These are phyloP conservation scores for Capsicum rhomboideum DNA, from an alignment of 257 asterid species.

Conservation along the genomic window DNA sequence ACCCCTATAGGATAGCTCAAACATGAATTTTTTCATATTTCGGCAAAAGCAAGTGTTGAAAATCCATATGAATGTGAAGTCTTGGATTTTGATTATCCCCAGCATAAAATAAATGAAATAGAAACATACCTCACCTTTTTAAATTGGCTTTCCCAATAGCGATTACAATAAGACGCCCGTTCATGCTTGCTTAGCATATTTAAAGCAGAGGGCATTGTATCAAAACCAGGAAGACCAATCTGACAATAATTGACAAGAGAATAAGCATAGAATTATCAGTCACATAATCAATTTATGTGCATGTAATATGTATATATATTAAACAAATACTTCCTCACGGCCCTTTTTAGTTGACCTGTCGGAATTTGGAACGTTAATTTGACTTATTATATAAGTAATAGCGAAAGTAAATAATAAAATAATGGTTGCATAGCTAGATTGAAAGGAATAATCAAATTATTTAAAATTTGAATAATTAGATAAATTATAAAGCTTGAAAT, in stretches of 20 bases:
- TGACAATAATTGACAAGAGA: conserved; percentile 29
- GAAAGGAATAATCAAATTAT: background rate
- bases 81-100: background rate
- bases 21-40: background rate
- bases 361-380: background rate
- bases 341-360: background rate
- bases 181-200: conserved; percentile 95
- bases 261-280: background rate
- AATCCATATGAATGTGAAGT: background rate
- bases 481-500: background rate
- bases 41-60: background rate
- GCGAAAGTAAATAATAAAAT: background rate
- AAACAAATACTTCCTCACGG: background rate
- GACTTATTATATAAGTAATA: background rate
- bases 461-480: background rate
- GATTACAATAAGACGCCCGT: conserved; percentile 91
- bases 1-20: background rate
- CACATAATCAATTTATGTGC: background rate
- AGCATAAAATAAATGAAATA: background rate
- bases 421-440: background rate
- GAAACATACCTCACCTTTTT: conserved; percentile 63
- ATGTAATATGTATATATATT: background rate
- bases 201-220: conserved; percentile 95
- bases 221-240: conserved; percentile 99
- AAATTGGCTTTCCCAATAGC: conserved; percentile 96